phyloP scores from a whole-genome alignment of 2,329 filamentous ascomycete genomes.

The Pestalotiopsis sp. region DNA sequence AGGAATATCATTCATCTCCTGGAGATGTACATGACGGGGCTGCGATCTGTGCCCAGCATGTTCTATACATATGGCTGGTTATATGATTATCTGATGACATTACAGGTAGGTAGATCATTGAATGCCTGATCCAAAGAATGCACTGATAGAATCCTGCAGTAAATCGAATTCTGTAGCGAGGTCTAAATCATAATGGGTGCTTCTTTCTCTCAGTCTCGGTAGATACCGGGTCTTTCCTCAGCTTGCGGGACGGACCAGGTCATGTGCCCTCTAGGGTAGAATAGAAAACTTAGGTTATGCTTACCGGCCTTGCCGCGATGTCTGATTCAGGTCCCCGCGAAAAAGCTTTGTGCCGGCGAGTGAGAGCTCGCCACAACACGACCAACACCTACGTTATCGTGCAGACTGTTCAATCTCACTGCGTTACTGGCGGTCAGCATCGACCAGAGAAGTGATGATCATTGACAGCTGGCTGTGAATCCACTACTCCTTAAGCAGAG shows the following conservation, averaged over 20 bases:
- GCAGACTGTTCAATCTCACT: not conserved
- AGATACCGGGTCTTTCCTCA: not conserved
- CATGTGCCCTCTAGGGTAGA: not conserved
- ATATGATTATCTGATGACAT: too few relatives aligned
- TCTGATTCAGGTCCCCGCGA: not conserved
- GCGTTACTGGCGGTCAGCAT: not conserved
- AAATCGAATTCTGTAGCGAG: too few relatives aligned
- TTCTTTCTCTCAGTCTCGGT: not conserved
- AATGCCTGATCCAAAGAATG: too few relatives aligned
- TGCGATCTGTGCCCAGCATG: too few relatives aligned
- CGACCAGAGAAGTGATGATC: not conserved
- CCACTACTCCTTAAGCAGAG: not conserved
- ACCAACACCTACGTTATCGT: not conserved
- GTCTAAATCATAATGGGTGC: not conserved
- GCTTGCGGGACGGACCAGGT: not conserved
- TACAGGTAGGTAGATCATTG: too few relatives aligned
- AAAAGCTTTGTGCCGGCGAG: not conserved
- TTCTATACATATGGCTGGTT: too few relatives aligned
- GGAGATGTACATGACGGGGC: too few relatives aligned
- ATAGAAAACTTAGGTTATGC: not conserved
- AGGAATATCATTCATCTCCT: too few relatives aligned
- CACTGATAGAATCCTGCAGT: too few relatives aligned
- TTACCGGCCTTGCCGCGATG: not conserved
- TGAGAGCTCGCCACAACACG: constrained; percentile 7
- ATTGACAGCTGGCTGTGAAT: not conserved